Percentiles rank a stretch among this genome's conserved stretches.
Evolutionary conservation across 1,284 basidiomycete genomes (phyloP).

Genomic region (Naganishia liquefaciens): DNA sequence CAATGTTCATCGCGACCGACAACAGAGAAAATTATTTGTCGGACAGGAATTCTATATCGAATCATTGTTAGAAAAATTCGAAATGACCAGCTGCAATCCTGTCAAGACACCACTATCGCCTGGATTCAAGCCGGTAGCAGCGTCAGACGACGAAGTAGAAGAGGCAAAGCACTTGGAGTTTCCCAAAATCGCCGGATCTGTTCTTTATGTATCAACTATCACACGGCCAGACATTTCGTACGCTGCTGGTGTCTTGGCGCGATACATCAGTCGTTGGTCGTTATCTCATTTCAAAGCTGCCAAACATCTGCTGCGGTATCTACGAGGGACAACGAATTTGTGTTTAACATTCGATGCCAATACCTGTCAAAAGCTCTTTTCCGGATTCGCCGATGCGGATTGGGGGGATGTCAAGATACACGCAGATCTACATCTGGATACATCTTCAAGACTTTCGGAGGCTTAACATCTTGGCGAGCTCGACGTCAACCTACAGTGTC

Average conservation of each 20-base stretch:
- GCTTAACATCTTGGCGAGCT: slow-evolving; percentile 15
- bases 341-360: slow-evolving; percentile 19
- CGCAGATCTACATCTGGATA: slow-evolving; percentile 30
- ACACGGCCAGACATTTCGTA: too few species aligned
- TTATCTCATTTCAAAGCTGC: slow-evolving; percentile 35
- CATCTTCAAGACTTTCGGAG: slow-evolving; percentile 23
- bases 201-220: slow-evolving; percentile 36
- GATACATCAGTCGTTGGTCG: slow-evolving; percentile 38
- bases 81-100: too few species aligned
- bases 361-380: slow-evolving; percentile 4
- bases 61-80: too few species aligned
- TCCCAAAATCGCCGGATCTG: slow-evolving; percentile 30
- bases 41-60: too few species aligned
- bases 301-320: slow-evolving; percentile 38
- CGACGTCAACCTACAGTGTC: slow-evolving; percentile 27
- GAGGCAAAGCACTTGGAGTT: slow-evolving; percentile 10
- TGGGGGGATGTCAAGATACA: slow-evolving; percentile 37
- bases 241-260: too few species aligned
- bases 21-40: too few species aligned
- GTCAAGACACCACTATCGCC: slow-evolving; percentile 33
- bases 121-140: slow-evolving; percentile 21
- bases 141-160: slow-evolving; percentile 32
- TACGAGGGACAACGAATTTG: slow-evolving; percentile 33
- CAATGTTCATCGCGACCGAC: too few species aligned
- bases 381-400: slow-evolving; percentile 36